Conservation (phyloP, 345 rosid genomes). For the Pugionium dolabratum region DNA sequence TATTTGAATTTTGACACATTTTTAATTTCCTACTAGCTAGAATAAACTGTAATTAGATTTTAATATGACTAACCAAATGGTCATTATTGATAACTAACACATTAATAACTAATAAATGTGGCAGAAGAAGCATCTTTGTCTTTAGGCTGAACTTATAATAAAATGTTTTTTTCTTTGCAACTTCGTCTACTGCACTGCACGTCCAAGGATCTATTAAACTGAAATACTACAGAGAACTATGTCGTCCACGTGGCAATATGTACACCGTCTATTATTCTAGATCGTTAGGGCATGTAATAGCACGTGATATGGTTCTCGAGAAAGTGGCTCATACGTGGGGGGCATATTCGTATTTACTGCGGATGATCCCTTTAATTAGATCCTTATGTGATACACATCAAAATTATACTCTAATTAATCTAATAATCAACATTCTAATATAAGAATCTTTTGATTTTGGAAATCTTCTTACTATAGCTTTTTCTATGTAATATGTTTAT, state of each 20-base stretch:
- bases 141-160: slow-evolving; percentile 16
- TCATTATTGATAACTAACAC: slow-evolving; percentile 18
- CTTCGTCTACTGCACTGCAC: slow-evolving; percentile 39
- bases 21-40: neutral
- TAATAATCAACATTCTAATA: slow-evolving; percentile 13
- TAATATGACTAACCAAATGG: neutral
- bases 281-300: slow-evolving; percentile 27
- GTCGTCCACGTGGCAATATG: slow-evolving; percentile 36
- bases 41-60: neutral
- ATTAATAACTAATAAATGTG: slow-evolving; percentile 30
- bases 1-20: slow-evolving; percentile 9
- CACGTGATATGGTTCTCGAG: slow-evolving; percentile 33
- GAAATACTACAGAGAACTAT: slow-evolving; percentile 5
- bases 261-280: slow-evolving; percentile 11
- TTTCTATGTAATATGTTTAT: no score
- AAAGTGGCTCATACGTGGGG: slow-evolving; percentile 46
- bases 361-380: slow-evolving; percentile 28
- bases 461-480: slow-evolving; percentile 19
- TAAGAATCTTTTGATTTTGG: neutral
- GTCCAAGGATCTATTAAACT: slow-evolving; percentile 31
- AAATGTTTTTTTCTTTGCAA: slow-evolving; percentile 7
- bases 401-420: neutral
- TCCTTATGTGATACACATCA: slow-evolving; percentile 30
- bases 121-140: slow-evolving; percentile 23
- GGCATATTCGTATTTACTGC: slow-evolving; percentile 40